Evolutionary conservation across 441 rosid species (phyloP).

Genomic region (Viola pubescens): DNA sequence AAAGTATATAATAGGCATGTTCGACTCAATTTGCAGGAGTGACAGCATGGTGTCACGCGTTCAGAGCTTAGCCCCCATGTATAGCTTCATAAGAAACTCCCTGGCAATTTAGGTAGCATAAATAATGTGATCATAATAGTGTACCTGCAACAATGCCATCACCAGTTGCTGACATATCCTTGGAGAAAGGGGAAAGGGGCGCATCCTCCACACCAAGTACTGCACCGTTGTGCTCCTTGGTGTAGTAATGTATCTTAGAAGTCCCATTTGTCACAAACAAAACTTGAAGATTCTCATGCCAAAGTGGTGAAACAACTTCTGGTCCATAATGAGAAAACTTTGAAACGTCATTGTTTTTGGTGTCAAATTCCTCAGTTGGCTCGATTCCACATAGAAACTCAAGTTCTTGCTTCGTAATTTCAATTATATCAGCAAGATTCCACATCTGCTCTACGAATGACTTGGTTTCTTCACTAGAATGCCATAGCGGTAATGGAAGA

Average conservation of each 20-base stretch:
- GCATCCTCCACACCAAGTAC: conserved; percentile 81
- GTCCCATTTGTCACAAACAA: conserved; percentile 91
- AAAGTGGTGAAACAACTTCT: conserved; percentile 57
- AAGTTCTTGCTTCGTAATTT: conserved; percentile 86
- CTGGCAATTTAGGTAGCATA: conserved; percentile 2
- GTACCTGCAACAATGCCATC: conserved; percentile 93
- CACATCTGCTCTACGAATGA: conserved; percentile 57
- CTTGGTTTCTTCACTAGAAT: conserved; percentile 65
- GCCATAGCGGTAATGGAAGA: conserved; percentile 80
- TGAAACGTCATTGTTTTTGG: conserved; percentile 43
- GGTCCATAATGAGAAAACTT: conserved; percentile 63
- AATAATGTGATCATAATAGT: conserved; percentile 3
- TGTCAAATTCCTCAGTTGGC: conserved; percentile 61
- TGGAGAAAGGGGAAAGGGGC: conserved; percentile 65
- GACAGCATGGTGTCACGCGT: too few species aligned
- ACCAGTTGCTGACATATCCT: conserved; percentile 89
- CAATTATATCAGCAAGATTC: conserved; percentile 65
- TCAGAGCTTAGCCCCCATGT: too few species aligned
- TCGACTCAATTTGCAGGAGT: too few species aligned
- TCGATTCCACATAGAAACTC: conserved; percentile 76
- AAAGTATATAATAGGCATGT: too few species aligned
- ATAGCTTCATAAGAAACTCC: not conserved
- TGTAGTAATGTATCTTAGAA: conserved; percentile 83
- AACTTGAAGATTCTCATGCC: conserved; percentile 77
- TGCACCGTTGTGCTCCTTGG: conserved; percentile 67